Conservation (phyloP, 306 rosid genomes). For the Quercus variabilis region DNA sequence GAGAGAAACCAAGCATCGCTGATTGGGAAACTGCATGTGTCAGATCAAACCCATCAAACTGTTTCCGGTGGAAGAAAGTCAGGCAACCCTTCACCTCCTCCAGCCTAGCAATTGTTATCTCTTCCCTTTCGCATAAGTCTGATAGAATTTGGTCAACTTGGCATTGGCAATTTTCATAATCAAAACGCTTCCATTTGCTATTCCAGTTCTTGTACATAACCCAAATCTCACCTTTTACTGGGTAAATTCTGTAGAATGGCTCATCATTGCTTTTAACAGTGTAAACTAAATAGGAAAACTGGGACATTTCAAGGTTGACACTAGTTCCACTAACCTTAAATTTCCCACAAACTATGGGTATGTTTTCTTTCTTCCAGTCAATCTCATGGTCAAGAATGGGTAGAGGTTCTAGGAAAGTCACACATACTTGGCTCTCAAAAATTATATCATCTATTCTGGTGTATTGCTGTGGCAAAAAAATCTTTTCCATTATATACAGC, state of each 20-base stretch:
- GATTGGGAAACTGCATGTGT: not conserved
- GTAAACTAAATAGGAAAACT: not conserved
- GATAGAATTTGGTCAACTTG: constrained; percentile 1
- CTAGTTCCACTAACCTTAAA: not conserved
- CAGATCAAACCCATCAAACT: constrained; percentile 9
- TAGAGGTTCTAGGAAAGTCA: constrained; percentile 12
- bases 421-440: constrained; percentile 3
- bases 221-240: constrained; percentile 25
- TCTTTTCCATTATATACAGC: constrained; percentile 2
- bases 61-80: constrained; percentile 15
- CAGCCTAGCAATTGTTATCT: not conserved
- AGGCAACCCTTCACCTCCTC: constrained; percentile 11
- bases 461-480: constrained; percentile 9
- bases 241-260: constrained; percentile 1
- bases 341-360: constrained; percentile 10
- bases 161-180: not conserved
- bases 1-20: constrained; percentile 13
- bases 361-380: not conserved
- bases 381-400: not conserved
- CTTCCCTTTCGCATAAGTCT: not conserved
- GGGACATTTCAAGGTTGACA: too few relatives aligned
- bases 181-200: constrained; percentile 4
- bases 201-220: constrained; percentile 11
- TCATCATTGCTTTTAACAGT: not conserved
- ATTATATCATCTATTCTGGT: not conserved